Evolutionary conservation across 129 eudicot genomes (phyloP), one percentile per base, ranked within the genome.

Genomic region (Artemisia annua): DNA sequence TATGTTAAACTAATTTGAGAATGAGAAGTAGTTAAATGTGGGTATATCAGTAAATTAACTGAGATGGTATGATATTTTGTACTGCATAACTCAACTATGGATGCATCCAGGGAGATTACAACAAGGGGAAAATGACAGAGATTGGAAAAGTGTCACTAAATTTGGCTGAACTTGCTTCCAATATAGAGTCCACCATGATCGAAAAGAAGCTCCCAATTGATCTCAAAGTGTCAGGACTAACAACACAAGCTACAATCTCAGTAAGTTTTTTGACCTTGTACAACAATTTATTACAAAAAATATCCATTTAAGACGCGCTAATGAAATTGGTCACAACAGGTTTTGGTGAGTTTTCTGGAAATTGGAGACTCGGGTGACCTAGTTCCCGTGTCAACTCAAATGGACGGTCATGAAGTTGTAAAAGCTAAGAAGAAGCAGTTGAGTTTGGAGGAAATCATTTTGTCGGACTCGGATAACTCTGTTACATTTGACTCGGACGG

Each of bases 121-220:
- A 70, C 19, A 85, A 71, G 77, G 84, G 68, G 13, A 91, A 83
- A 80, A 59, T 63, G 87, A 48, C 63, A 52, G 86, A 61, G 70
- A 75, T 80, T 7, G 97, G 95, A 32, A 84, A 84, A 67, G 85
- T 32, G 20, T 71, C 84, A 44, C 19, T 91, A 14, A 72, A 91
- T 59, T 58, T 91, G 53, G 84, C 87, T 1, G 95, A 84, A 73
- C 57, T 85, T 50, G 86, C 72, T 75, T 69, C 81, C 53, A 80
- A 75, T 2, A 62, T 48, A 68, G 80, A 80, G 35, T 74, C 74
- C 22, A 69, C 72, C 3, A 48, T 72, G 61, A 83, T 87, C 16
- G 81, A 77, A 49, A 70, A 28, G 55, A 82, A 82, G 75, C 70
- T 91, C 67, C 88, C 84, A 2, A 20, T 87, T 5, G 73, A 68